Evolutionary conservation across 1,284 basidiomycete genomes (phyloP), one percentile per base, ranked within the genome.

Genomic region (Apiotrichum akiyoshidainum): DNA sequence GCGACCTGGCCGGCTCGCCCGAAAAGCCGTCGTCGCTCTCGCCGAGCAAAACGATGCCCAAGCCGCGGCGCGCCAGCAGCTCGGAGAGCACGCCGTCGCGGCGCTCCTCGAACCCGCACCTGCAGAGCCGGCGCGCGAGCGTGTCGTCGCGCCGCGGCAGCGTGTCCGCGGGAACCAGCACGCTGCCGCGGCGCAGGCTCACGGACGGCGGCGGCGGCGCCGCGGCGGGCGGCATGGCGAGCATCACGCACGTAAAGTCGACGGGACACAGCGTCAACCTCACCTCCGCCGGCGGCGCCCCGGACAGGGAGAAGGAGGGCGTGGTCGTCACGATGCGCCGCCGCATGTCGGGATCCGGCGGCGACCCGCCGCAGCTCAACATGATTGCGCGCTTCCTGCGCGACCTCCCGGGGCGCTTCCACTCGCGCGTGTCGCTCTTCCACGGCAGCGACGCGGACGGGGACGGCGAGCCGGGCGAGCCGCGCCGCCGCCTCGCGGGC

Each of bases 401-500:
- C 47, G 72, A 71, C 21, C 44, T 76, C 4, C 73, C 73, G 3
- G 58, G 66, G 13, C 65, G 66, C 56, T 58, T 76, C 48, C 73
- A 73, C 49, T 52, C 52, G n/a, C 48, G 55, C 9, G 55, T 55
- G 5, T 46, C 45, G 37, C 42, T 61, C 7, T 58, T 59, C 53
- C 59, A 59, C 42, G 52, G 47, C 19, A 19, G 26, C 39, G 59
- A 46, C 13, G 37, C 16, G 42, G 39, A 44, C 5, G 55, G 34
- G 7, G 45, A 31, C 10, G 33, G 48, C 16, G 31, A 52, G 44
- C 26, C 22, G 10, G 39, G 46, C 11, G 31, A 46, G 35, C 26
- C 22, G 4, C 26, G 39, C 51, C 59, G 65, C 46, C 69, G 69
- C 58, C 59, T 64, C 46, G 69, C 68, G 46, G 77, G 77, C 10